These are phyloP conservation scores for Skeletonema marinoi DNA, from an alignment of 108 stramenopile species.

Conservation along the genomic window DNA sequence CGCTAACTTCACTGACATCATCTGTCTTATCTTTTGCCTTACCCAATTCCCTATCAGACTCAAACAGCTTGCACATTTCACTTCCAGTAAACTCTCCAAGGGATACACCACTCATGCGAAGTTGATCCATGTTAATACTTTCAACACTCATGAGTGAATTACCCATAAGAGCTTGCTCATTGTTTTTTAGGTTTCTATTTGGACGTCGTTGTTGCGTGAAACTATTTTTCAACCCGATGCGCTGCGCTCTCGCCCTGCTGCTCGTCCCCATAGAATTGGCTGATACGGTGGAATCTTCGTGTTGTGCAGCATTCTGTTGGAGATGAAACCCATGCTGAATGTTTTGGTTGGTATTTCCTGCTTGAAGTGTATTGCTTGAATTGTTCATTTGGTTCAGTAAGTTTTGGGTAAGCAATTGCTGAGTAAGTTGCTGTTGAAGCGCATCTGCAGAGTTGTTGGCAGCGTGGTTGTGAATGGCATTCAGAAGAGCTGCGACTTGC, in stretches of 20 bases:
- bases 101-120: conserved; percentile 19
- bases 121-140: conserved; percentile 35
- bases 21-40: background rate
- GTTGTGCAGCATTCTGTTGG: conserved; percentile 6
- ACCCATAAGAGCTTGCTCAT: background rate
- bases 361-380: background rate
- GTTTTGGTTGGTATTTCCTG: background rate
- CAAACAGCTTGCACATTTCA: conserved; percentile 4
- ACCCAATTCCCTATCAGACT: conserved; percentile 1
- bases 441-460: background rate
- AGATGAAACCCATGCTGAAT: background rate
- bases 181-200: background rate
- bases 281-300: conserved; percentile 10
- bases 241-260: conserved; percentile 5
- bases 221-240: conserved; percentile 25
- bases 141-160: conserved; percentile 40
- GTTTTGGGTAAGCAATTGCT: conserved; percentile 7
- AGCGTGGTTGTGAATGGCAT: conserved; percentile 3
- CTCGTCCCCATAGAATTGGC: background rate
- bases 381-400: conserved; percentile 2
- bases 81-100: conserved; percentile 13
- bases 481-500: background rate
- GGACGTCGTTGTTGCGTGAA: conserved; percentile 19
- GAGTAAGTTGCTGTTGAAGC: conserved; percentile 12
- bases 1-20: conserved; percentile 9